These are phyloP conservation scores for Tilletia indica DNA, from an alignment of 1,284 basidiomycete species.

Conservation along the genomic window DNA sequence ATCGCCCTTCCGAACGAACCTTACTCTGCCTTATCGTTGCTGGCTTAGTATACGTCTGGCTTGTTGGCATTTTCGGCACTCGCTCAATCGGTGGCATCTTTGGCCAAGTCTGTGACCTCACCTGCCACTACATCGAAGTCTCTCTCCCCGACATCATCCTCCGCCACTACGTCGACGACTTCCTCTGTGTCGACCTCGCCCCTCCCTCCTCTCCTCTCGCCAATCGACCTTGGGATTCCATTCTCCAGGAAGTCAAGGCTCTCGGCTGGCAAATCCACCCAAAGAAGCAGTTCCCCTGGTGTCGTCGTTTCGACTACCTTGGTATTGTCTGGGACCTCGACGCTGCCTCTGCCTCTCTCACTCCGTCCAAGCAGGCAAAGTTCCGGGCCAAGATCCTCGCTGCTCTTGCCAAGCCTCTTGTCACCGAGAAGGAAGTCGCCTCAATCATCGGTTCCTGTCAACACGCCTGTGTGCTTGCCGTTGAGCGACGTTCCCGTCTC, in stretches of 20 bases:
- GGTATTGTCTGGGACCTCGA: not conserved
- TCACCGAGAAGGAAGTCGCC: not conserved
- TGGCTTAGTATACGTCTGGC: not conserved
- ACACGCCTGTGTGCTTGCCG: not conserved
- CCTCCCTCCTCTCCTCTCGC: not conserved
- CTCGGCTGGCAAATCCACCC: not conserved
- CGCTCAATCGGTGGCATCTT: not conserved
- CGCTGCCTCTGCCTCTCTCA: not conserved
- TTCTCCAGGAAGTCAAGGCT: not conserved
- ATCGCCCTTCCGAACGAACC: not conserved
- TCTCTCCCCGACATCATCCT: not conserved
- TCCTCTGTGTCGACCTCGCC: not conserved
- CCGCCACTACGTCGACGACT: slow-evolving; percentile 7
- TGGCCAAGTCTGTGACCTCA: not conserved
- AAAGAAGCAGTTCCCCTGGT: not conserved
- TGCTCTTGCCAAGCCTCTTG: not conserved
- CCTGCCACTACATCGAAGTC: not conserved
- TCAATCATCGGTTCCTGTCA: not conserved
- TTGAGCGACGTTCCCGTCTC: not conserved
- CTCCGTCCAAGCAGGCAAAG: not conserved
- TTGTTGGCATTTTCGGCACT: not conserved
- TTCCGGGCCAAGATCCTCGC: not conserved
- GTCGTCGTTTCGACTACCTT: not conserved
- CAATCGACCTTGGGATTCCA: not conserved
- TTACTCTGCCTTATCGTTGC: not conserved